A percentile compares a stretch with the other conserved stretches of the same genome.
Evolutionary conservation across 495 filamentous ascomycete species (phyloP).

Genomic region (Penicillium salamii): DNA sequence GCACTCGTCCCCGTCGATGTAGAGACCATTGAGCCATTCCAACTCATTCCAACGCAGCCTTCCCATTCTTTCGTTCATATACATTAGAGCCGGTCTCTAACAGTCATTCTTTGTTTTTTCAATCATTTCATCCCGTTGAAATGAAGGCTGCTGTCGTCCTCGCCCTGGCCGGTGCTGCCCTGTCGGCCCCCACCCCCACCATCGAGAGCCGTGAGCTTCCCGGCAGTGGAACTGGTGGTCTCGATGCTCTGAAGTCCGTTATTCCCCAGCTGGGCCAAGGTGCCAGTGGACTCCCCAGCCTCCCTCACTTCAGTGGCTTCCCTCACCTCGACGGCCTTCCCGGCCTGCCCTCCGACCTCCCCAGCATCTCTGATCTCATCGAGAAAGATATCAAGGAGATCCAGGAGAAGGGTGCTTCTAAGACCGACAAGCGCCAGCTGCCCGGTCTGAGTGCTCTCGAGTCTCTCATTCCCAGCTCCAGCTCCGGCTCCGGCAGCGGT

Average conservation of each 20-base stretch:
- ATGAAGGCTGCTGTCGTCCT: constrained; percentile 27
- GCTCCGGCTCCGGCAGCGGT: background rate
- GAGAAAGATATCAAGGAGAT: background rate
- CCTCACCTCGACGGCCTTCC: background rate
- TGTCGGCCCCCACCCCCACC: constrained; percentile 28
- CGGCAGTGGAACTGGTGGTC: constrained; percentile 4
- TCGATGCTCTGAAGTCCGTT: constrained; percentile 1
- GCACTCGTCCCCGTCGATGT: background rate
- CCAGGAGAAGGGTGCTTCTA: background rate
- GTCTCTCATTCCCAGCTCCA: background rate
- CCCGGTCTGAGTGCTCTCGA: background rate
- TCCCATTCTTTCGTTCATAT: background rate
- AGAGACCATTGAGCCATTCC: background rate
- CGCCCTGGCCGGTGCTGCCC: constrained; percentile 18
- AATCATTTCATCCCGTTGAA: background rate
- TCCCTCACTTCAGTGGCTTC: background rate
- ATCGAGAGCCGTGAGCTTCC: constrained; percentile 18
- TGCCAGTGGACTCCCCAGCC: background rate
- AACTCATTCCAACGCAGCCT: background rate
- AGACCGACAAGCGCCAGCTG: background rate
- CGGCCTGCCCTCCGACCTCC: background rate
- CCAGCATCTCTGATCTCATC: background rate
- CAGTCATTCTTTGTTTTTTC: background rate
- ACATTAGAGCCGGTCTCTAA: constrained; percentile 21
- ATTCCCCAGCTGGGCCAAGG: background rate